These are phyloP conservation scores for Paracoccidioides brasiliensis DNA, from an alignment of 2,329 filamentous ascomycete genomes.

Conservation along the genomic window DNA sequence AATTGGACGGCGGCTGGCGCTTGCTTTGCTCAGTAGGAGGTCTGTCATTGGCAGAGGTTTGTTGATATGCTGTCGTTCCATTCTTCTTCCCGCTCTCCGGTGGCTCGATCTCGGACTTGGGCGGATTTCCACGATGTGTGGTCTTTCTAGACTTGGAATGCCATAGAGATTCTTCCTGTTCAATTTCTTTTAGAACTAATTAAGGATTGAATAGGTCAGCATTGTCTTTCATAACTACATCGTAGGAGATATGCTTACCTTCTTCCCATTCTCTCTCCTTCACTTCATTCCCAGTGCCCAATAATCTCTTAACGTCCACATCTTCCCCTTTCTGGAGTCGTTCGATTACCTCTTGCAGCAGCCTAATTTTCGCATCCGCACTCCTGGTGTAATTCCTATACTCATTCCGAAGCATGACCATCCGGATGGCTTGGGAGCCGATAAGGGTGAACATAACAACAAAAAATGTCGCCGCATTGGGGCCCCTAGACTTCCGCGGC, in stretches of 20 bases:
- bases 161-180: slow-evolving; percentile 28
- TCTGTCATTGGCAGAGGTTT: too few relatives aligned
- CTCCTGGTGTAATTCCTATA: slow-evolving; percentile 58
- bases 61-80: neutral
- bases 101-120: neutral
- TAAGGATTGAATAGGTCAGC: neutral
- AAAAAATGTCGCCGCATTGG: slow-evolving; percentile 74
- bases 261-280: slow-evolving; percentile 82
- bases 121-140: neutral
- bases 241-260: slow-evolving; percentile 35
- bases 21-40: neutral
- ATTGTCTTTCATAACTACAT: neutral
- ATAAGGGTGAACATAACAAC: slow-evolving; percentile 75
- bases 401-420: slow-evolving; percentile 68
- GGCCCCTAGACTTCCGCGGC: slow-evolving; percentile 43
- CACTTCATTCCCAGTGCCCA: slow-evolving; percentile 64
- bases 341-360: slow-evolving; percentile 53
- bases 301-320: slow-evolving; percentile 68
- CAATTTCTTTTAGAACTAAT: slow-evolving; percentile 28
- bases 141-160: slow-evolving; percentile 9
- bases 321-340: slow-evolving; percentile 38
- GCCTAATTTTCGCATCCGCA: slow-evolving; percentile 63
- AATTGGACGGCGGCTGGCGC: neutral
- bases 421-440: slow-evolving; percentile 89
- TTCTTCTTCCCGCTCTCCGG: neutral